Base-by-base conservation (phyloP, 805 yeast species). In the Kazachstania psychrophila region DNA sequence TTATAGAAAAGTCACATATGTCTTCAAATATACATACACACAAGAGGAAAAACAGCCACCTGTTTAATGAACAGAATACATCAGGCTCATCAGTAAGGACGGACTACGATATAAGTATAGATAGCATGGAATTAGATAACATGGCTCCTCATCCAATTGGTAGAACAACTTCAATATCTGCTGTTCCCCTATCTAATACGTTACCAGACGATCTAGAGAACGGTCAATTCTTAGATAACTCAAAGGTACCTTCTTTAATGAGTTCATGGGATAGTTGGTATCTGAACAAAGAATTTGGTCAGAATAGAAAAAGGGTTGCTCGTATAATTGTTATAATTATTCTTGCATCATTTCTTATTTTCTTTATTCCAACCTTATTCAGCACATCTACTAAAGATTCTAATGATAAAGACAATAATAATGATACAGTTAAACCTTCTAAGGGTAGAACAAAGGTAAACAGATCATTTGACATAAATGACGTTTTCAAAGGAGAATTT, bases 11-110 rank as follows among this genome's bases (percentile, higher is more conserved):
- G 31, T 16, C 22, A 19, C n/a, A 14, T 8, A 28, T 28, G 31
- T 8, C 22, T 6, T 28, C 29, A 18, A 34, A 31, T 4, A 31
- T 30, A 13, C 45, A 40, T 19, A 44, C 57, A 15, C 59, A 53
- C 34, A 51, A 51, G 43, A 49, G 59, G 38, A 52, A 52, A 33
- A 52, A 49, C 32, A 52, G 58, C 35, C 56, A 54, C 37, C 36
- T 54, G 18, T 55, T 46, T 39, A 40, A 47, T 36, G 55, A 51
- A 27, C 52, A 48, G 39, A 36, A 48, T 23, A 48, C 49, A 28
- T 53, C 58, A 8, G 55, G 56, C 23, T 41, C 50, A 4, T 35
- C 37, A 11, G 29, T 37, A 33, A 34, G 41, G 26, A 11, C 39
- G 2, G 31, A 34, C 15, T 27, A 18, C 27, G 40, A 35, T 13